These are phyloP conservation scores for Candida piceae DNA, from an alignment of 805 yeast genomes.

Conservation along the genomic window DNA sequence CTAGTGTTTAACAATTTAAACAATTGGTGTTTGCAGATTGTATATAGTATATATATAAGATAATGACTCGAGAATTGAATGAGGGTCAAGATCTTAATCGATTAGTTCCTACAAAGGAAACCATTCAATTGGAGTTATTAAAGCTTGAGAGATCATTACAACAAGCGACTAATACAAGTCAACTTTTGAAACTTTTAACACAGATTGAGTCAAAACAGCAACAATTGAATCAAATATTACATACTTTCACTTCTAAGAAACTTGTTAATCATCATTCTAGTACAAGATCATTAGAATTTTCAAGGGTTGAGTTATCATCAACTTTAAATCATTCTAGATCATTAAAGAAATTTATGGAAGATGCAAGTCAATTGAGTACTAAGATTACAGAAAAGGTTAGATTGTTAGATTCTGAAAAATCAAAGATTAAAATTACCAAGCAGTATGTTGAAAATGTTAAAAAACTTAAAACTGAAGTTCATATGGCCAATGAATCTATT, in stretches of 20 bases:
- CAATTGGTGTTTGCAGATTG: no score
- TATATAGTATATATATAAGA: no score
- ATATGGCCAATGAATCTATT: constrained; percentile 63
- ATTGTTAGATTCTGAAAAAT: constrained; percentile 63
- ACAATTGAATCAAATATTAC: constrained; percentile 21
- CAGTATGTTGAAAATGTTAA: constrained; percentile 63
- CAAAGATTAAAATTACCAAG: constrained; percentile 56
- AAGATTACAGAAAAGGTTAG: constrained; percentile 66
- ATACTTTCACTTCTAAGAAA: constrained; percentile 24
- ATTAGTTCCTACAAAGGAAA: constrained; percentile 17
- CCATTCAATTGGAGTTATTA: constrained; percentile 14
- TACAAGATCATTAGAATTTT: constrained; percentile 48
- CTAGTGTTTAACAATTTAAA: no score
- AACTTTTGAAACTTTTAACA: constrained; percentile 16
- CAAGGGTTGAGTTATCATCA: constrained; percentile 58
- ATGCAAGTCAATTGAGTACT: constrained; percentile 61
- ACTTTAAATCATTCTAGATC: constrained; percentile 54
- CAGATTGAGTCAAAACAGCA: constrained; percentile 23
- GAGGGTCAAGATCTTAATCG: background rate
- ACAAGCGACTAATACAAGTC: constrained; percentile 20
- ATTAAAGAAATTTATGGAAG: constrained; percentile 47
- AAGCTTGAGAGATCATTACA: constrained; percentile 21
- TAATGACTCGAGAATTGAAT: background rate
- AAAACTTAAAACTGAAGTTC: constrained; percentile 58
- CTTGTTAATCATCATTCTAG: constrained; percentile 34